Percentiles rank a stretch among this genome's conserved stretches.
Evolutionary conservation across 306 rosid species (phyloP).

Genomic region (Trichosanthes cucumerina): DNA sequence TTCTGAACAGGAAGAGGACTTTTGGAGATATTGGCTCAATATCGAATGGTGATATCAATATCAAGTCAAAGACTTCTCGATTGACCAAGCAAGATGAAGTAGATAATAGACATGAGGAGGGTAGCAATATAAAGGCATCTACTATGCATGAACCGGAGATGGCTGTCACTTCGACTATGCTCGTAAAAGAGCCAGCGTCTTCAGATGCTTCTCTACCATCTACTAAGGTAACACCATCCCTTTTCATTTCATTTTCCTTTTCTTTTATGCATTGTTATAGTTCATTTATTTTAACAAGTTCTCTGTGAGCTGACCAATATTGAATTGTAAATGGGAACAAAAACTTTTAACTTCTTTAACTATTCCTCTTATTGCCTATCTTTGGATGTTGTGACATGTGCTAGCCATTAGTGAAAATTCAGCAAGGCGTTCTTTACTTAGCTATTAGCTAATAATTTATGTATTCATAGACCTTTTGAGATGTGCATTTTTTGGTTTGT

Average conservation of each 20-base stretch:
- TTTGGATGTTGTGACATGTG: neutral
- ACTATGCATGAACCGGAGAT: conserved; percentile 21
- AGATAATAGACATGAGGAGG: conserved; percentile 22
- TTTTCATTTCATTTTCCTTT: neutral
- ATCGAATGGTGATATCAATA: conserved; percentile 41
- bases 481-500: neutral
- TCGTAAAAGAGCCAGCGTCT: conserved; percentile 26
- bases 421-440: neutral
- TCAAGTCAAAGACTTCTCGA: conserved; percentile 36
- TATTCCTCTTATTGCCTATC: neutral
- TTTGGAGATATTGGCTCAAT: conserved; percentile 34
- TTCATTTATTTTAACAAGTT: neutral
- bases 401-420: neutral
- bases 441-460: neutral
- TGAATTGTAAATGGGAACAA: neutral
- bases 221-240: conserved; percentile 32
- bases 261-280: neutral
- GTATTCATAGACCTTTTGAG: neutral
- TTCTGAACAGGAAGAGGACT: conserved; percentile 60
- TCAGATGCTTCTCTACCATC: conserved; percentile 30
- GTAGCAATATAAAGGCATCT: conserved; percentile 22
- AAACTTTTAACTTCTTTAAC: no score
- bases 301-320: neutral
- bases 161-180: conserved; percentile 28
- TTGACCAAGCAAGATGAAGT: conserved; percentile 29